Base-by-base conservation (phyloP, 2,329 filamentous ascomycete species). In the Simplicillium sp. region DNA sequence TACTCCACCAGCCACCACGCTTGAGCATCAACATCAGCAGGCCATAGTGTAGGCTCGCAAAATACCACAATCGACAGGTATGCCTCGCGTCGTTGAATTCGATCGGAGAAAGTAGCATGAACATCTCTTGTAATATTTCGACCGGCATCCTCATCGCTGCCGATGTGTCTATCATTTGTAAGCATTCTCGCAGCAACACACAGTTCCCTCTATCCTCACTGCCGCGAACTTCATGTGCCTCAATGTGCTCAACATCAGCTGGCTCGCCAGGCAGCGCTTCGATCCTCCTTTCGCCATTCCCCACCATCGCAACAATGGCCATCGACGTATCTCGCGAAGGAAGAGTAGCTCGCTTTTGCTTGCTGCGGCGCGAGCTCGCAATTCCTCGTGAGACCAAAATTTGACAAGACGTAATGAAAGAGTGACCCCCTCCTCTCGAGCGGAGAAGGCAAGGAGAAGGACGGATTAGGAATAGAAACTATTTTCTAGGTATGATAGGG, bases 81-180 rank as follows among this genome's bases (percentile, higher is more conserved):
- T 75, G 71, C 14, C 79, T 68, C 13, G 77, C 76, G 40, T 73
- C 65, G 49, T 84, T 72, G 53, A 81, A 83, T 48, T 67, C 63
- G 9, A 42, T 36, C 1, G 62, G 64, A 4, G 45, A 36, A 5
- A 68, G 54, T 7, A 53, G 44, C 11, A 32, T 35, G 43, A 60
- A 64, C 11, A 68, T 55, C 6, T 61, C 49, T 14, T 62, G 56
- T 2, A 66, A 36, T 7, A 64, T 61, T 44, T 68, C 65, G 11
- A 55, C 51, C 4, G 55, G 54, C 11, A 61, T 14, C 47, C 53
- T 48, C 50, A 57, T 58, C 7, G 54, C 36, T 3, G 35, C 20
- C 2, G 42, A 42, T 25, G 9, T 9, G 20, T 25, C 20, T 25
- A 9, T 25, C 6, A 6, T 25, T 9, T 25, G 9, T 25, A 25